phyloP scores from a whole-genome alignment of 176 grass and related monocot genomes.

The Aegilops umbellulata region DNA sequence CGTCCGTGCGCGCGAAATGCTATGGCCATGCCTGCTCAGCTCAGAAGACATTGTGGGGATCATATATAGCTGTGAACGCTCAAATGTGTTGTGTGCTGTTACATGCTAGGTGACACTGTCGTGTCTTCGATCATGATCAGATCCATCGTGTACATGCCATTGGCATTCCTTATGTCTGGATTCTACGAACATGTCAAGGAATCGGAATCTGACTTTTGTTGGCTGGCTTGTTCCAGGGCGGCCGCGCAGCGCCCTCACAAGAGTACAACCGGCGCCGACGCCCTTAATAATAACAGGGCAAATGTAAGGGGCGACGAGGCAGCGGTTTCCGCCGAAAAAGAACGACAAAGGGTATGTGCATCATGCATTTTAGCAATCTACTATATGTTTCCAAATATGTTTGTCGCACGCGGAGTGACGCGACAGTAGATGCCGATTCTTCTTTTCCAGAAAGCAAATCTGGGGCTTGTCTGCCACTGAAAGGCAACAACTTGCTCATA shows the following conservation, averaged over 20 bases:
- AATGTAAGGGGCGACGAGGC: constrained; percentile 32
- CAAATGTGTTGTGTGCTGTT: neutral
- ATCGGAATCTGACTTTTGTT: neutral
- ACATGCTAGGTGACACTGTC: neutral
- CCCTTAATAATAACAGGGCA: neutral
- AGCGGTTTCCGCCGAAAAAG: constrained; percentile 18
- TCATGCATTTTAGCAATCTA: neutral
- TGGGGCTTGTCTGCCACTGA: neutral
- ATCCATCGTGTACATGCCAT: neutral
- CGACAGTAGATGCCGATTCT: neutral
- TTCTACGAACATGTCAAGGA: neutral
- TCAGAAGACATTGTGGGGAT: neutral
- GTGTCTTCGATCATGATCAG: neutral
- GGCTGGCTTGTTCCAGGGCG: neutral
- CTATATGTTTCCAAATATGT: neutral
- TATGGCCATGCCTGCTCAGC: neutral
- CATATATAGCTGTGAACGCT: neutral
- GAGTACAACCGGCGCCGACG: constrained; percentile 25
- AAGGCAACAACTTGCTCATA: neutral
- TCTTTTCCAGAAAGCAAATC: neutral
- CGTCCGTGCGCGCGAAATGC: neutral
- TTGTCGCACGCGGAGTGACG: neutral
- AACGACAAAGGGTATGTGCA: constrained; percentile 29
- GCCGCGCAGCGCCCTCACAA: constrained; percentile 15
- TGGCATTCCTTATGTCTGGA: neutral